phyloP scores from a whole-genome alignment of 441 rosid species.

The Erysimum cheiri region DNA sequence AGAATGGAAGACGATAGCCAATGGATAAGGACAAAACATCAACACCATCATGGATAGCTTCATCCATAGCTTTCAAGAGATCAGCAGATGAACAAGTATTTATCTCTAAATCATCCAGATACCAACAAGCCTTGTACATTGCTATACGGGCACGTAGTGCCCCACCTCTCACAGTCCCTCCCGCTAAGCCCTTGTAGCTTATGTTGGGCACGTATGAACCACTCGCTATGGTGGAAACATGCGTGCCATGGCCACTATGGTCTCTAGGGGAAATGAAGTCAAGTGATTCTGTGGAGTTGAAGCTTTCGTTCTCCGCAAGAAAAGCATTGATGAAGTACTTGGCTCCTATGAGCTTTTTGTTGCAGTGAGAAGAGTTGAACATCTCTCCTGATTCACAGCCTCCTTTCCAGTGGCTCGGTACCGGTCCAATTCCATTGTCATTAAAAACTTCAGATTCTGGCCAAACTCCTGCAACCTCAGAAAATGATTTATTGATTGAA shows the following conservation, averaged over 20 bases:
- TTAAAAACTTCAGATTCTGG: constrained; percentile 64
- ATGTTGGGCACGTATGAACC: constrained; percentile 54
- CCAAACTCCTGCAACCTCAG: constrained; percentile 59
- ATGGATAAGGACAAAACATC: constrained; percentile 57
- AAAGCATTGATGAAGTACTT: constrained; percentile 60
- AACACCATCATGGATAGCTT: constrained; percentile 63
- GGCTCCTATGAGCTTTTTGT: constrained; percentile 62
- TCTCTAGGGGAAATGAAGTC: constrained; percentile 68
- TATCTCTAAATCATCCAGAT: constrained; percentile 38
- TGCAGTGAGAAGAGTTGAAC: constrained; percentile 44
- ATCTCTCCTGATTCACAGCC: constrained; percentile 52
- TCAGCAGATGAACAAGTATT: constrained; percentile 60
- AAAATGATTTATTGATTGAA: background rate
- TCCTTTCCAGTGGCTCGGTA: constrained; percentile 72
- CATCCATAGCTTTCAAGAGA: constrained; percentile 71
- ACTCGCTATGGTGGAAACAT: constrained; percentile 63
- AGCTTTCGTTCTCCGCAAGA: constrained; percentile 45
- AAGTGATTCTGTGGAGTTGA: constrained; percentile 48
- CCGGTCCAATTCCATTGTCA: constrained; percentile 56
- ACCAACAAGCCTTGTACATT: constrained; percentile 77
- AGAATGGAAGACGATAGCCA: constrained; percentile 25
- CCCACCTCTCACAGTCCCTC: constrained; percentile 67
- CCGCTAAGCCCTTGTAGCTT: constrained; percentile 57
- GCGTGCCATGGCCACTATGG: constrained; percentile 70
- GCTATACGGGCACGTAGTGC: constrained; percentile 70